Conservation (phyloP, 2,329 filamentous ascomycete genomes). For the Metarhizium brunneum region DNA sequence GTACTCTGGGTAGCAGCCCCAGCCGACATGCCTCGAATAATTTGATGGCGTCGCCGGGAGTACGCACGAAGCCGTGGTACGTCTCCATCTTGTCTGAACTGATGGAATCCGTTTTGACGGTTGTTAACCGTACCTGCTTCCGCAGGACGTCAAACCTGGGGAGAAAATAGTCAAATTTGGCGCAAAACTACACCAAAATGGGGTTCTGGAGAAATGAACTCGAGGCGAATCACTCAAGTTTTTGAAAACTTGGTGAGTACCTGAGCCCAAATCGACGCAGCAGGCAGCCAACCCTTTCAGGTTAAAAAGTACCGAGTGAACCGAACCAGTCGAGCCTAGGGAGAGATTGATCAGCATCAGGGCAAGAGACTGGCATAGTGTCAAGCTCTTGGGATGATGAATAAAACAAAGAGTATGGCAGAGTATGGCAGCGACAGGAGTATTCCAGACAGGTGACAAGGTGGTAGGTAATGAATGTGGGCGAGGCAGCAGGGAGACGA, state of each 20-base stretch:
- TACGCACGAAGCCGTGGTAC: slow-evolving; percentile 88
- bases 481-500: neutral
- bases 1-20: slow-evolving; percentile 81
- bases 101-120: slow-evolving; percentile 12
- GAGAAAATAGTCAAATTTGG: neutral
- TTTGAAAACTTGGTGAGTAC: neutral
- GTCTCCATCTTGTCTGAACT: slow-evolving; percentile 68
- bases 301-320: neutral
- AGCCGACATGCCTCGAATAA: slow-evolving; percentile 95
- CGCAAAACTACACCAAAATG: neutral
- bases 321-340: neutral
- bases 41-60: slow-evolving; percentile 93
- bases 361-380: neutral
- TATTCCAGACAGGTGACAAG: neutral
- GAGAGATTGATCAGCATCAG: neutral
- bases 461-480: neutral
- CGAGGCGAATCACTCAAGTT: neutral
- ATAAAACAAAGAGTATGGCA: neutral
- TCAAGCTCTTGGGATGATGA: neutral
- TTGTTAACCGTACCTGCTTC: slow-evolving; percentile 10
- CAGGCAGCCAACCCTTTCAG: neutral
- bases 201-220: neutral
- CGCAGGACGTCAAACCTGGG: slow-evolving; percentile 8
- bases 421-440: neutral
- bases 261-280: neutral